A percentile compares a stretch with the other conserved stretches of the same genome.
Conservation (phyloP, 805 yeast species). For the Saturnispora sanitii region DNA sequence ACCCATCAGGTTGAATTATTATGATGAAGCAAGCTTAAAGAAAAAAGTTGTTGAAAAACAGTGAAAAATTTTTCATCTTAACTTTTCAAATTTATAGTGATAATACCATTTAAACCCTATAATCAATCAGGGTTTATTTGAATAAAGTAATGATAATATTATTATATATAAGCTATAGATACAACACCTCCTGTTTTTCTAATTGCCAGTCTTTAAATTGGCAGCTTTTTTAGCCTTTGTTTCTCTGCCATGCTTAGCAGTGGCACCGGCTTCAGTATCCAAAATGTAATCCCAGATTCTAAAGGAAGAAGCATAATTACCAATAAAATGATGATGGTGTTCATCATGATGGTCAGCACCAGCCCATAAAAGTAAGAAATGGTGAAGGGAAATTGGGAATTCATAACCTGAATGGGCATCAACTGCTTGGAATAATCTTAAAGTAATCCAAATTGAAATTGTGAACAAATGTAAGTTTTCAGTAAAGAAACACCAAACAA, state of each 20-base stretch:
- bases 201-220: slow-evolving; percentile 29
- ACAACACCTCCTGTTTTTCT: no score
- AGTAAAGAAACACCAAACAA: slow-evolving; percentile 68
- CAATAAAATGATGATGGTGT: slow-evolving; percentile 93
- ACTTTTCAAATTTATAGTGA: not conserved
- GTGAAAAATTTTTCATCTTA: not conserved
- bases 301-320: slow-evolving; percentile 90
- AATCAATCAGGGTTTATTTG: slow-evolving; percentile 2
- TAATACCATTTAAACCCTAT: no score
- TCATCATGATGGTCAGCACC: slow-evolving; percentile 98
- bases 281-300: slow-evolving; percentile 91
- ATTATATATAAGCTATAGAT: no score
- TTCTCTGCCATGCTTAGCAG: slow-evolving; percentile 69
- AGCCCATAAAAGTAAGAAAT: slow-evolving; percentile 92
- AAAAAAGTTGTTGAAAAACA: not conserved
- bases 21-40: not conserved
- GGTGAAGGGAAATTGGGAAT: slow-evolving; percentile 93
- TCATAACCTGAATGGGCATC: slow-evolving; percentile 98
- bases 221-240: slow-evolving; percentile 47
- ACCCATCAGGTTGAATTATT: not conserved
- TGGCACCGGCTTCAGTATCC: slow-evolving; percentile 84
- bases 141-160: no score
- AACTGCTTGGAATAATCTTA: slow-evolving; percentile 90
- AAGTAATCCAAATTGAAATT: slow-evolving; percentile 76
- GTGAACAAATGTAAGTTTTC: slow-evolving; percentile 79